Evolutionary conservation across 176 grass and related monocot species (phyloP), one percentile per base, ranked within the genome.

Genomic region (Carex myosuroides): DNA sequence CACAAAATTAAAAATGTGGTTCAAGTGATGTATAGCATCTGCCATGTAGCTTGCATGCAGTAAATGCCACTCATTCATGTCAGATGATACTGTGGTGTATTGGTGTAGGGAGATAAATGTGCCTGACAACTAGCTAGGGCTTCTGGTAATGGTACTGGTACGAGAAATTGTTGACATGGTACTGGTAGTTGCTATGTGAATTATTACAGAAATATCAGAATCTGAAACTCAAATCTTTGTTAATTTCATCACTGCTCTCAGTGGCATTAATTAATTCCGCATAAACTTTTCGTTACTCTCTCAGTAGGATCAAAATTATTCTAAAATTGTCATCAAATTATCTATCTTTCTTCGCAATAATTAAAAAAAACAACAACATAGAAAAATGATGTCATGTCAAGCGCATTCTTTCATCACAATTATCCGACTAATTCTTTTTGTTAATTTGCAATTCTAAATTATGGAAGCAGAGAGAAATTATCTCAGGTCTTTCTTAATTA

Each of bases 41-140:
- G 37, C 67, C 7, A 70, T 70, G 37, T 39, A 39, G 37, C 13
- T 70, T 70, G 44, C 44, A 75, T 70, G 44, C 44, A 75, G 5
- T 75, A 75, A 75, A 75, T 75, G 70, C 70, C 20, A 75, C 70
- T 72, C 69, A 21, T 44, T 75, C 44, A 29, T 75, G 70, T 75
- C 70, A 75, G 70, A 50, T 53, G 0, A 13, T 26, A 29, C 29
- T 53, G 46, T 53, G 46, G n/a, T 73, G 70, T 13, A 29, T 75
- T 75, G 46, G 11, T 75, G 20, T 53, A 14, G 48, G 42, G 70
- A 50, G n/a, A 22, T 73, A 50, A 22, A 44, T 71, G 18, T 22
- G n/a, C 18, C 70, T 9, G 8, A 6, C 18, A 50, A 74, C 20
- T 24, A 73, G 9, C 37, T 13, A 44, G 26, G 46, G 70, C 12